Evolutionary conservation across 2,329 filamentous ascomycete species (phyloP).

Genomic region (Sclerotinia glacialis): DNA sequence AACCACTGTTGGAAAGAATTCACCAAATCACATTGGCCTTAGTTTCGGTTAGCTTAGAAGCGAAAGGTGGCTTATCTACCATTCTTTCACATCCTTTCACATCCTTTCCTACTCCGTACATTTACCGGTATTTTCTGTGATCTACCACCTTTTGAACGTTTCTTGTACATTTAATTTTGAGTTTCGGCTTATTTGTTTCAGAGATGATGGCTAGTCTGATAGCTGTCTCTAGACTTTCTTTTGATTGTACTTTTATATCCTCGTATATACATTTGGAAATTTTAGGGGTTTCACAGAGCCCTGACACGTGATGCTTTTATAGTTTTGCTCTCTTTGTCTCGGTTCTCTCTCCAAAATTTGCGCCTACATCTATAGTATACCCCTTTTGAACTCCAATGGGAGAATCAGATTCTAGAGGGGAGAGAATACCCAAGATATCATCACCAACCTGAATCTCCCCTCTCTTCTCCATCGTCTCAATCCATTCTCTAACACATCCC

Average conservation of each 20-base stretch:
- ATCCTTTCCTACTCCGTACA: no score
- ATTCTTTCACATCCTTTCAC: no score
- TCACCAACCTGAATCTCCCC: background rate
- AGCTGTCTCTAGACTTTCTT: background rate
- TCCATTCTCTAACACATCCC: constrained; percentile 31
- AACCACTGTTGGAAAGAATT: no score
- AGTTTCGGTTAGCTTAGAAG: no score
- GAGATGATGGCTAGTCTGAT: background rate
- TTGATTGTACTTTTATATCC: background rate
- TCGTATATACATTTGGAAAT: background rate
- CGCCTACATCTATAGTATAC: background rate
- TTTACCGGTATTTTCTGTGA: no score
- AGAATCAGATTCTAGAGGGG: no score
- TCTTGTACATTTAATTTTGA: background rate
- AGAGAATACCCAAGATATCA: background rate
- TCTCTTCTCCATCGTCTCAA: constrained; percentile 20
- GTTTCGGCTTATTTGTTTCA: background rate
- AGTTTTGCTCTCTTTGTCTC: background rate
- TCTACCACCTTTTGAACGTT: no score
- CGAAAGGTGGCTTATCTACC: no score
- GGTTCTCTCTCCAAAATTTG: background rate
- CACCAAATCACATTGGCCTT: no score
- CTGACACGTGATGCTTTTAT: background rate
- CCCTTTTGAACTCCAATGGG: background rate
- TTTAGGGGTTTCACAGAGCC: no score